phyloP scores from a whole-genome alignment of 768 basidiomycete species.

The Dioszegia aurantiaca region DNA sequence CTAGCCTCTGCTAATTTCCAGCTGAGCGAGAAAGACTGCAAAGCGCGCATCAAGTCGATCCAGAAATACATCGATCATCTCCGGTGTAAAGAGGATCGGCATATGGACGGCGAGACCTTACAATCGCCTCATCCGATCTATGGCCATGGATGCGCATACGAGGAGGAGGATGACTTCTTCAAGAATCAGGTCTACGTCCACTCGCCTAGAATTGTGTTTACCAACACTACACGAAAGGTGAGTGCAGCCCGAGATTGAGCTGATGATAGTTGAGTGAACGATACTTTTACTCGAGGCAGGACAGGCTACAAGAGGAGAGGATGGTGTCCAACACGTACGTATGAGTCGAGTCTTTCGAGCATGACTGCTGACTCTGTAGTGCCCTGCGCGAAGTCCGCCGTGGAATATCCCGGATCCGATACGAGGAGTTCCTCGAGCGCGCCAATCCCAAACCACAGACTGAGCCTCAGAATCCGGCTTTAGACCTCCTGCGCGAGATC shows the following conservation, averaged over 20 bases:
- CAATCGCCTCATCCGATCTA: constrained; percentile 6
- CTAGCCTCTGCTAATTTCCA: background rate
- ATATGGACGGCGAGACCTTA: constrained; percentile 28
- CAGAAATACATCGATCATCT: constrained; percentile 18
- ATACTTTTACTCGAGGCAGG: constrained; percentile 79
- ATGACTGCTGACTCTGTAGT: constrained; percentile 1
- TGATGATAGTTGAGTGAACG: constrained; percentile 69
- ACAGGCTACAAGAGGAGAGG: constrained; percentile 64
- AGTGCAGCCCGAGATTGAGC: constrained; percentile 43
- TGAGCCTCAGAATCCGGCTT: constrained; percentile 6
- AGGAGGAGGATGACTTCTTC: constrained; percentile 48
- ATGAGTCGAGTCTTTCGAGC: constrained; percentile 60
- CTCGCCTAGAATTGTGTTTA: constrained; percentile 75
- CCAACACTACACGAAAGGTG: constrained; percentile 74
- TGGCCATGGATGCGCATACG: constrained; percentile 50
- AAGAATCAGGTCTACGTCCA: constrained; percentile 73
- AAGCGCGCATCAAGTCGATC: constrained; percentile 12
- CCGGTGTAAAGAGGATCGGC: constrained; percentile 12
- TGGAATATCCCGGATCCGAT: constrained; percentile 47
- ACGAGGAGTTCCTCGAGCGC: no score
- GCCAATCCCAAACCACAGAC: no score
- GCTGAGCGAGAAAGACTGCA: background rate
- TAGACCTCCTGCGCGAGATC: constrained; percentile 21
- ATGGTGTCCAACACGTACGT: constrained; percentile 72
- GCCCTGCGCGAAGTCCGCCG: constrained; percentile 65